Evolutionary conservation across 306 rosid genomes (phyloP), one percentile per base, ranked within the genome.

Genomic region (Macrotyloma uniflorum): DNA sequence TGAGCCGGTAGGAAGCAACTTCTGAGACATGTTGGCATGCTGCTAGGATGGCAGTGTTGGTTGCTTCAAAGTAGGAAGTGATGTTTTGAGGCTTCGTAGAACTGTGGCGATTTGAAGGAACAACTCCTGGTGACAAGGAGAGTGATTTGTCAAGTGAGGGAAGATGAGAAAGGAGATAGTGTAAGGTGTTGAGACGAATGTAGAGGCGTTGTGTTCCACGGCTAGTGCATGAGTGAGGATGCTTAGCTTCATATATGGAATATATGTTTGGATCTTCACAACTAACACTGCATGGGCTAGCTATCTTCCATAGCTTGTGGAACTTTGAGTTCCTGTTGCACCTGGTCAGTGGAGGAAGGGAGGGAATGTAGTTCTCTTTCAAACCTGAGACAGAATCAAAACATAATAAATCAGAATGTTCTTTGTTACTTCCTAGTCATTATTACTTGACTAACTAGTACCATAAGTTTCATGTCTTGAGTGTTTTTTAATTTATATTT

Each of bases 151-250:
- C 91, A 1, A 95, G 78, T 16, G 89, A 70, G 3, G 89, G 85
- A 22, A 92, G 85, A 43, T 88, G 85, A 47, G 92, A 61, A 13
- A 86, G 90, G 59, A 95, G 83, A 26, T 87, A 81, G 54, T 91
- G 89, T 59, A 95, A 72, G 40, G 97, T 86, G 88, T 95, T 95
- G 85, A 92, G 92, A n/a, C 98, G 97, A 68, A 95, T 89, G 84
- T 92, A 95, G 11, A 95, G 95, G 77, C 98, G 98, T 19, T 95
- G 98, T 0, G 98, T 92, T 64, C 97, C 98, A 7, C 98, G 83
- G 82, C 98, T 95, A 1, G 98, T 95, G 23, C 90, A 89, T 0
- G 94, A 91, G 3, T 91, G 88, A 13, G 93, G 88, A 70, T 86
- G 89, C n/a, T 84, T 79, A 6, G 87, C 82, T 28, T 88, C 97